These are phyloP conservation scores for Curvularia eragrostidis DNA, from an alignment of 2,329 filamentous ascomycete genomes.

Conservation along the genomic window DNA sequence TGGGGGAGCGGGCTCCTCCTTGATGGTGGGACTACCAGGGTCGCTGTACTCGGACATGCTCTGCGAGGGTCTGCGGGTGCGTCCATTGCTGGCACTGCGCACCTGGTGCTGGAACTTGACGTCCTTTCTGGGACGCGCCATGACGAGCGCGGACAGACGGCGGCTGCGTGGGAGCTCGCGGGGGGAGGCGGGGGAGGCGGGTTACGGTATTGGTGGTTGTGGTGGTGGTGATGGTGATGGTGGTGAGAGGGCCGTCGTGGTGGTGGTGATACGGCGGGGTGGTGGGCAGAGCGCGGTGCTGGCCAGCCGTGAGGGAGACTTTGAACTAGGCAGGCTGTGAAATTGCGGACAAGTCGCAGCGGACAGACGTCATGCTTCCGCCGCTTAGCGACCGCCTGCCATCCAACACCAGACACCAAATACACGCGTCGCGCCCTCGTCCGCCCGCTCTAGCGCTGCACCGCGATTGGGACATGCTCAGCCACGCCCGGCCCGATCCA, in stretches of 20 bases:
- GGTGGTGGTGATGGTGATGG: conserved; percentile 3
- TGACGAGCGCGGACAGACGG: conserved; percentile 19
- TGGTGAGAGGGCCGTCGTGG: conserved; percentile 6
- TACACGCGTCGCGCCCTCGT: conserved; percentile 17
- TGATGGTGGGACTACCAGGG: conserved; percentile 59
- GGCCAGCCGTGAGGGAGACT: conserved; percentile 3
- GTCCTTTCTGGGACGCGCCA: conserved; percentile 59
- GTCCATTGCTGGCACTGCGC: conserved; percentile 56
- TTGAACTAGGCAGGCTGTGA: conserved; percentile 15
- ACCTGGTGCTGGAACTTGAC: conserved; percentile 64
- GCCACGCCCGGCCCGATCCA: conserved; percentile 1
- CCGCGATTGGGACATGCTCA: conserved; percentile 14
- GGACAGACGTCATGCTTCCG: conserved; percentile 24
- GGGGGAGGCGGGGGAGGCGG: background rate
- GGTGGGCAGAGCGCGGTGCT: conserved; percentile 6
- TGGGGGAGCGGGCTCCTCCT: conserved; percentile 38
- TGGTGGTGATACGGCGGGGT: conserved; percentile 14
- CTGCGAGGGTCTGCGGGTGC: conserved; percentile 66
- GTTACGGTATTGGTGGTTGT: conserved; percentile 2
- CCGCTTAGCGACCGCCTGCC: conserved; percentile 5
- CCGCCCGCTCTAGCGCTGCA: conserved; percentile 5
- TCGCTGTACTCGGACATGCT: conserved; percentile 76
- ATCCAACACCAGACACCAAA: conserved; percentile 9
- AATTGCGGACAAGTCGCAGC: conserved; percentile 17
- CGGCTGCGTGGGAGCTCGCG: conserved; percentile 9